Base-by-base conservation (phyloP, 164 flowering plant species). In the Dillenia suffruticosa region DNA sequence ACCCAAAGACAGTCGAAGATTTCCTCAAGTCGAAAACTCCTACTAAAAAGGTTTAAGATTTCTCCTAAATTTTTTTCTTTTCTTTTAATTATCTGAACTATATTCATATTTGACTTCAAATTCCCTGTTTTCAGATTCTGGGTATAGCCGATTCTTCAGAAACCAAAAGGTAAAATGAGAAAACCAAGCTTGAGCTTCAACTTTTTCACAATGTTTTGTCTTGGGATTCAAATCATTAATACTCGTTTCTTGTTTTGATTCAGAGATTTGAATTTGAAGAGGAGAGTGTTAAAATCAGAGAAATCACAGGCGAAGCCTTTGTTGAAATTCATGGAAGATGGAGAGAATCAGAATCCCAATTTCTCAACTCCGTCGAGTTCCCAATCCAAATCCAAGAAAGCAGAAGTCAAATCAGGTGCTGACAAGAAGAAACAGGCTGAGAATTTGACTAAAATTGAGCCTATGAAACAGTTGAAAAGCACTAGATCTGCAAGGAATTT, bases 311-410 rank as follows among this genome's bases (percentile, higher is more conserved):
- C 7, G 13, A 63, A 56, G 46, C 56, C 77, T 8, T 48, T 43
- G 0, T 56, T 64, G 45, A 60, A 24, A 16, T 49, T 66, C 63
- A 73, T 40, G n/a, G 80, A 78, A 62, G 89, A 80, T 46, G 49
- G 65, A 19, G 96, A 93, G 73, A 89, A 90, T 65, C 86, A 80
- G 64, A 77, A 91, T 46, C 96, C 97, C 0, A 90, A 89, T 66
- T 57, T 65, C 13, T 56, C 69, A 13, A 74, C 82, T 15, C 56
- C 69, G 13, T 70, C 66, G n/a, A 47, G 15, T 68, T 69, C 62
- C 50, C 72, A 71, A 43, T 43, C 54, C 52, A 79, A 77, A 58
- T 44, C 68, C 12, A 5, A 63, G 49, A 86, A 86, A 70, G 76
- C 71, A 9, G 63, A 68, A 1, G 61, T 81, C 64, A 84, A 86